Conservation (phyloP, 2,329 filamentous ascomycete genomes). For the Arthrobotrys musiformis region DNA sequence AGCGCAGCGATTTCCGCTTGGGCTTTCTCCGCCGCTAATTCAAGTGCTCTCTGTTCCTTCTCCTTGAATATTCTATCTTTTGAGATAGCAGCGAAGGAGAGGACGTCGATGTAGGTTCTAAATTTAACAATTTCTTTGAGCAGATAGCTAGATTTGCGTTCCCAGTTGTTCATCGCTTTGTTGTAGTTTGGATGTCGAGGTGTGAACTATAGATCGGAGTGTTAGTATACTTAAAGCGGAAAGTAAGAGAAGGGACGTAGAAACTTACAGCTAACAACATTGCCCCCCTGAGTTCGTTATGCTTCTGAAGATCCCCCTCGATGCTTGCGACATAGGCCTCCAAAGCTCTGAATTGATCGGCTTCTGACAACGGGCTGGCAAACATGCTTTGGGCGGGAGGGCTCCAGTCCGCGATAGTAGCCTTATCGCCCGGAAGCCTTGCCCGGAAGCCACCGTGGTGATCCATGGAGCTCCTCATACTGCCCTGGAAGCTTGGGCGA, state of each 20-base stretch:
- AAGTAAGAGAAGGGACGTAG: constrained; percentile 62
- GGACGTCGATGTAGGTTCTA: constrained; percentile 88
- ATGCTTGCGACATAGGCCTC: constrained; percentile 83
- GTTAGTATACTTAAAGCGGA: constrained; percentile 58
- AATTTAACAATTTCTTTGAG: constrained; percentile 96
- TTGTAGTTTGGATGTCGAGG: constrained; percentile 81
- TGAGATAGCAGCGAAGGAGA: constrained; percentile 75
- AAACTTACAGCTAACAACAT: constrained; percentile 76
- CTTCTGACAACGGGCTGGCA: constrained; percentile 79
- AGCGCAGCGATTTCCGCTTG: constrained; percentile 7
- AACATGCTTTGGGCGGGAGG: constrained; percentile 92
- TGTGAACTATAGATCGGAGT: constrained; percentile 71
- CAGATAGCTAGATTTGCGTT: constrained; percentile 91
- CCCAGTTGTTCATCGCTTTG: constrained; percentile 95
- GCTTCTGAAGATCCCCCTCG: constrained; percentile 83
- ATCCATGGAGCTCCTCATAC: constrained; percentile 69
- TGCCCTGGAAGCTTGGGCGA: constrained; percentile 59
- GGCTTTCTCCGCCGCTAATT: constrained; percentile 24
- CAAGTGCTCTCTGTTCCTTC: constrained; percentile 54
- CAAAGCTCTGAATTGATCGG: constrained; percentile 81
- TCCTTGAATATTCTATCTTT: constrained; percentile 78
- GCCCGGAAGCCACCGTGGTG: constrained; percentile 70
- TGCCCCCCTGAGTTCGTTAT: constrained; percentile 86
- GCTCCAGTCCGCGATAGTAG: constrained; percentile 85
- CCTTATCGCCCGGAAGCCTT: constrained; percentile 84